Evolutionary conservation across 306 rosid species (phyloP), one percentile per base, ranked within the genome.

Genomic region (Leucaena leucocephala): DNA sequence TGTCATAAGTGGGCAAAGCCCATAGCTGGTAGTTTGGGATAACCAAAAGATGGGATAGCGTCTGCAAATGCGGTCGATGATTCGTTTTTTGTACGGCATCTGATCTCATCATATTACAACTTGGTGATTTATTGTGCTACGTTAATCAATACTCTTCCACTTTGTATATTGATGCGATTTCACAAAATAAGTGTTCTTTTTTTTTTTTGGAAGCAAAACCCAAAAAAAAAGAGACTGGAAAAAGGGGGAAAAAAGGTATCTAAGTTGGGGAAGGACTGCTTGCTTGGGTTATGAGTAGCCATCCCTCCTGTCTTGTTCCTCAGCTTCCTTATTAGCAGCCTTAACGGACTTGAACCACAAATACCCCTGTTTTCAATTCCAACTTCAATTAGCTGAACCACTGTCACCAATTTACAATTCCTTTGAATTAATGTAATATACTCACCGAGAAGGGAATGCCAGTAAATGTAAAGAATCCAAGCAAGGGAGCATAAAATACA

Each of bases 321-420:
- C 99, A 0, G 99, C 99, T 81, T 96, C 98, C 86, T 89, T 93
- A 81, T 96, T 96, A 69, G 99, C 99, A 54, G 84, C 87, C 83
- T 91, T 86, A 78, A 95, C 98, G 1, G 99, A 91, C 85, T 88
- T 93, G 85, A 85, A 90, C 99, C 99, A 96, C 36, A 96, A 81
- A 52, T 87, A 91, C 16, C 87, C 96, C 99, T 96, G 87, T 76
- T 71, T 64, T 68, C 4, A 85, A 36, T 58, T 76, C 65, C 6
- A 27, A 42, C 15, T 70, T 34, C 52, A 19, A 65, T 84, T 81
- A 81, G 52, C 34, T 33, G 3, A 3, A n/a, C 57, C 17, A 27
- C 27, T 27, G 27, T 27, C 27, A 27, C 27, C 27, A 1, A 27
- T 27, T 27, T 27, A 27, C 27, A 27, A 27, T 27, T 27, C 27